These are phyloP conservation scores for Naganishia liquefaciens DNA, from an alignment of 1,284 basidiomycete genomes.

Conservation along the genomic window DNA sequence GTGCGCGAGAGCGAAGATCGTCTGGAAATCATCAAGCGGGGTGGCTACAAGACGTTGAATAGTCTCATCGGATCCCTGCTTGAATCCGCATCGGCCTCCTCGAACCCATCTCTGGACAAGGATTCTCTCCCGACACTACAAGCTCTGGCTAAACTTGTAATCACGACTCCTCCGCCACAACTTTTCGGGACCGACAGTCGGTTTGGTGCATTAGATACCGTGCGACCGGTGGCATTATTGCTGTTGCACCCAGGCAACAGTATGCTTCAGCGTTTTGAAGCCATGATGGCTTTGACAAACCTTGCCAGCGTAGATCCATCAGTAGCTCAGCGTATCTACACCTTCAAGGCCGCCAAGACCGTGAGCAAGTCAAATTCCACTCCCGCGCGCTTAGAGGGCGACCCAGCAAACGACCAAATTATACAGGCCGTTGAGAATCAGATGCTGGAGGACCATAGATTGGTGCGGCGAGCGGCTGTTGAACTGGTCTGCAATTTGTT, in stretches of 20 bases:
- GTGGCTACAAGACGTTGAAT: slow-evolving; percentile 73
- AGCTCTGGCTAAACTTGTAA: slow-evolving; percentile 87
- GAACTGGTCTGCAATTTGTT: slow-evolving; percentile 94
- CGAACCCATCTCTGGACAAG: background rate
- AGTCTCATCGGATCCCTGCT: slow-evolving; percentile 52
- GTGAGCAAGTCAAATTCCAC: background rate
- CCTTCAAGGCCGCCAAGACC: slow-evolving; percentile 2
- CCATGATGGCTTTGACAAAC: slow-evolving; percentile 93
- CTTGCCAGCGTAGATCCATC: slow-evolving; percentile 74
- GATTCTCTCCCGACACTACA: slow-evolving; percentile 68
- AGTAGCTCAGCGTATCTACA: slow-evolving; percentile 65
- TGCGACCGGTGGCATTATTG: slow-evolving; percentile 72
- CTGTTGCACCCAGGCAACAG: slow-evolving; percentile 68
- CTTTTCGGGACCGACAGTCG: slow-evolving; percentile 73
- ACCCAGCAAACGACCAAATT: slow-evolving; percentile 53
- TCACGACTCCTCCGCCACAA: slow-evolving; percentile 83
- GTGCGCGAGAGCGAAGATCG: slow-evolving; percentile 75
- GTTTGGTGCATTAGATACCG: slow-evolving; percentile 73
- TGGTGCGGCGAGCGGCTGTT: slow-evolving; percentile 81
- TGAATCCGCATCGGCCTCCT: slow-evolving; percentile 17
- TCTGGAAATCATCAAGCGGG: slow-evolving; percentile 76
- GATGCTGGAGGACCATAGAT: slow-evolving; percentile 76
- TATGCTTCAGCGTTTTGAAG: slow-evolving; percentile 84
- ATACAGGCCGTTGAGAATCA: slow-evolving; percentile 73
- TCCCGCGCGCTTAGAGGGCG: slow-evolving; percentile 19